Percentiles rank a stretch among this genome's conserved stretches.
Conservation (phyloP, 2,329 filamentous ascomycete species). For the Falciphora oryzae region DNA sequence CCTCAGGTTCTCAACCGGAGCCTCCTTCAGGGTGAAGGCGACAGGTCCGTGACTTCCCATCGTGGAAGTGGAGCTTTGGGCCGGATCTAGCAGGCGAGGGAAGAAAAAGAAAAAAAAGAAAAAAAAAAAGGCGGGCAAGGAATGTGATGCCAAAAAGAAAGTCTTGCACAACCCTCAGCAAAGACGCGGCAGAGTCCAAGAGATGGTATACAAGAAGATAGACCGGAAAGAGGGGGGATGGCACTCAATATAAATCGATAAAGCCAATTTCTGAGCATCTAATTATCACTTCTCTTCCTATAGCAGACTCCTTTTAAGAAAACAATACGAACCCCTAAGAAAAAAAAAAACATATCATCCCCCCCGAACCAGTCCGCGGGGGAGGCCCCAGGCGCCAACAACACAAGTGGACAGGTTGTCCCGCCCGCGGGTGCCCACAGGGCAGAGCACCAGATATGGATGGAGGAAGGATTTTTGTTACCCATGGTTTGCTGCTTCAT, state of each 20-base stretch:
- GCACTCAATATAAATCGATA: not conserved
- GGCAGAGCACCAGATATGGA: not conserved
- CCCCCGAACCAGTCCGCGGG: no score
- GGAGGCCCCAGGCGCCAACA: not conserved
- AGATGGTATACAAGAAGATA: not conserved
- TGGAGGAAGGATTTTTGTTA: not conserved
- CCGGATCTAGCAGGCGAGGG: not conserved
- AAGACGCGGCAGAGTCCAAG: not conserved
- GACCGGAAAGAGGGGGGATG: not conserved
- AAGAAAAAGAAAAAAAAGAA: no score
- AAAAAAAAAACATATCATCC: not conserved
- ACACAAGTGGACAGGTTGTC: not conserved
- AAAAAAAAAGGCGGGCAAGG: not conserved
- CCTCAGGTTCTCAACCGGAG: conserved; percentile 26
- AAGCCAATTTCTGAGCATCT: not conserved
- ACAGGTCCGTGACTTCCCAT: not conserved
- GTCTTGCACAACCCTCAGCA: not conserved
- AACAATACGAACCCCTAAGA: not conserved
- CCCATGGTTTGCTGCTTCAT: not conserved
- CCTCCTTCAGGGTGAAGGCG: conserved; percentile 20
- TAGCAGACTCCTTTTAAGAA: not conserved
- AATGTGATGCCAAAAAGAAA: not conserved
- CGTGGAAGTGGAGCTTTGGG: not conserved
- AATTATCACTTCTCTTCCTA: not conserved
- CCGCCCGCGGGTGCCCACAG: not conserved